Evolutionary conservation across 2,329 filamentous ascomycete species (phyloP).

Genomic region (Chaetomiaceae sp.): DNA sequence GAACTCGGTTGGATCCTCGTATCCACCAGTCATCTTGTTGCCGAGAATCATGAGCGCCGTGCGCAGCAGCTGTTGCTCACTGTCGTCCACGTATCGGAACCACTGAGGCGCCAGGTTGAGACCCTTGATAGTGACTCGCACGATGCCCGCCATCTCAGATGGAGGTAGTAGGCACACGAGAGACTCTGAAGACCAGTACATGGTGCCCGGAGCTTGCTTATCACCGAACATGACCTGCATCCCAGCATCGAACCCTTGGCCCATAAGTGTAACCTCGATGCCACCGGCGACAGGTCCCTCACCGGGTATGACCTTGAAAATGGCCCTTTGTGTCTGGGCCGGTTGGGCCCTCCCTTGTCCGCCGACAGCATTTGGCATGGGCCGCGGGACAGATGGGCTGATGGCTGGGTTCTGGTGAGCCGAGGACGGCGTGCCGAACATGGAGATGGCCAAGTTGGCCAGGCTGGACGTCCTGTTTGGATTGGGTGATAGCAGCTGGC

Average conservation of each 20-base stretch:
- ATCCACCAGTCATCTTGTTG: conserved; percentile 60
- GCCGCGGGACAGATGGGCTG: conserved; percentile 57
- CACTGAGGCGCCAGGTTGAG: conserved; percentile 38
- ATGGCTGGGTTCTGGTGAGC: conserved; percentile 72
- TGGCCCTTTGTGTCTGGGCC: conserved; percentile 53
- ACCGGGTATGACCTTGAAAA: conserved; percentile 77
- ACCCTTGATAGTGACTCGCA: conserved; percentile 64
- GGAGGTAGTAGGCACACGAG: conserved; percentile 75
- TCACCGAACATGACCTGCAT: conserved; percentile 82
- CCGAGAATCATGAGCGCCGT: conserved; percentile 62
- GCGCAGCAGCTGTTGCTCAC: conserved; percentile 64
- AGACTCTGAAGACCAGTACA: conserved; percentile 76
- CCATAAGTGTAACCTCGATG: conserved; percentile 81
- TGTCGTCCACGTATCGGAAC: conserved; percentile 73
- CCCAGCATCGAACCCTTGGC: conserved; percentile 70
- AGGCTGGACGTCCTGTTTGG: conserved; percentile 58
- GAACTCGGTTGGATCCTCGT: conserved; percentile 57
- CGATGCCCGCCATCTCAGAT: conserved; percentile 60
- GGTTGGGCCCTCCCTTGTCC: conserved; percentile 36
- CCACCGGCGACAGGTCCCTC: conserved; percentile 80
- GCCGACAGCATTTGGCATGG: conserved; percentile 11
- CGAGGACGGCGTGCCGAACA: conserved; percentile 70
- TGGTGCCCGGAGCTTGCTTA: conserved; percentile 62
- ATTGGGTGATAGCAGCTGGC: conserved; percentile 54
- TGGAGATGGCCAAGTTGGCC: conserved; percentile 59